Percentiles rank a stretch among this genome's conserved stretches.
Evolutionary conservation across 2,329 filamentous ascomycete genomes (phyloP).

Genomic region (Exophiala bonariae): DNA sequence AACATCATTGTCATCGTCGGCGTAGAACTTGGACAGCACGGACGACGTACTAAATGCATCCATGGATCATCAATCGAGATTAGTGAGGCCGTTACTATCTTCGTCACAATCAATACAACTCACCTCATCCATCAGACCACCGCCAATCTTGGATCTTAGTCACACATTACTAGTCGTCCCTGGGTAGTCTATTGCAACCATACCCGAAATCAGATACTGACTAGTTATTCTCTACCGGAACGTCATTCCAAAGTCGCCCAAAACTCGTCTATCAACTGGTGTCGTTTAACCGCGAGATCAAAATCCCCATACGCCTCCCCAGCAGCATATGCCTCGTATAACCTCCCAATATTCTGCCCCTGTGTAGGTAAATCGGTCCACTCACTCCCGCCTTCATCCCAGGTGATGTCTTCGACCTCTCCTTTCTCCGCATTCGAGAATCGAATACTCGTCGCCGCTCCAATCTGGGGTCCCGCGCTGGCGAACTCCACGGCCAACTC

Average conservation of each 20-base stretch:
- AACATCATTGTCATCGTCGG: no score
- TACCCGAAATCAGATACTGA: no score
- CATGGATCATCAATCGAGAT: no score
- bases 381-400: slow-evolving; percentile 45
- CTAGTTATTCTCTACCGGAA: no score
- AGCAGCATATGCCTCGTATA: slow-evolving; percentile 59
- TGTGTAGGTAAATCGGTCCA: slow-evolving; percentile 47
- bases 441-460: slow-evolving; percentile 46
- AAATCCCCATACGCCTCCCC: slow-evolving; percentile 44
- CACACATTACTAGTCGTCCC: no score
- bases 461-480: slow-evolving; percentile 36
- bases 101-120: no score
- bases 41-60: no score
- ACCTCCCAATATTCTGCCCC: slow-evolving; percentile 51
- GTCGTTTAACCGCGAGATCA: slow-evolving; percentile 47
- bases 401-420: slow-evolving; percentile 42
- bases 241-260: slow-evolving; percentile 19
- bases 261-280: slow-evolving; percentile 47
- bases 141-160: no score
- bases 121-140: no score
- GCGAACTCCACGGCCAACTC: slow-evolving; percentile 42
- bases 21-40: no score
- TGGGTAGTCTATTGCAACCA: no score
- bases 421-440: slow-evolving; percentile 53
- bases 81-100: no score